Evolutionary conservation across 176 grass and related monocot genomes (phyloP).

Genomic region (Elymus sibiricus): DNA sequence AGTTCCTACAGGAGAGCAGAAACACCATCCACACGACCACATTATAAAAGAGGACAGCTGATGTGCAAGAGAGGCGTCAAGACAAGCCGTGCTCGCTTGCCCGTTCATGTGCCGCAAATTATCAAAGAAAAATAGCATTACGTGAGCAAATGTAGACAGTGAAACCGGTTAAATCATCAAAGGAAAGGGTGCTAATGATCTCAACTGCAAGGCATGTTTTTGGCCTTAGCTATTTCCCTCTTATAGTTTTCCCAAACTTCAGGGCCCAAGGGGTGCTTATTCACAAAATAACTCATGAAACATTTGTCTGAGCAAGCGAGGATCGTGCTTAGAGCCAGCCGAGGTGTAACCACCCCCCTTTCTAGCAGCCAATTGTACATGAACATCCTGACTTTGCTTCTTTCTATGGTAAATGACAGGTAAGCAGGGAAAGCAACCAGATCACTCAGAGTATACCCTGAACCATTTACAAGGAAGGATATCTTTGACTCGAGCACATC

Average conservation of each 20-base stretch:
- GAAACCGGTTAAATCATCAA: not conserved
- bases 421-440: constrained; percentile 42
- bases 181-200: not conserved
- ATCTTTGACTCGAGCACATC: constrained; percentile 54
- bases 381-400: constrained; percentile 45
- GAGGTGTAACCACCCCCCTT: constrained; percentile 26
- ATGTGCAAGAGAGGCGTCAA: not conserved
- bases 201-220: constrained; percentile 10
- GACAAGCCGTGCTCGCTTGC: not conserved
- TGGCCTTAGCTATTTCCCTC: constrained; percentile 16
- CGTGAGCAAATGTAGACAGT: not conserved
- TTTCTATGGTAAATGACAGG: constrained; percentile 48
- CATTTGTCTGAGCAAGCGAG: constrained; percentile 50
- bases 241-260: constrained; percentile 55
- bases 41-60: not conserved
- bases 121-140: not conserved
- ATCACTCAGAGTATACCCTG: constrained; percentile 46
- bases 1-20: not conserved
- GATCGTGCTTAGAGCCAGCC: constrained; percentile 41
- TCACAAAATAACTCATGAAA: constrained; percentile 30
- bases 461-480: constrained; percentile 43
- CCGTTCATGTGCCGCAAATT: not conserved
- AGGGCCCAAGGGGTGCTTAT: constrained; percentile 29
- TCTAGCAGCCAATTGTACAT: constrained; percentile 68
- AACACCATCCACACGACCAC: constrained; percentile 10